Conservation (phyloP, 2,329 filamentous ascomycete species). For the Aspergillus felis region DNA sequence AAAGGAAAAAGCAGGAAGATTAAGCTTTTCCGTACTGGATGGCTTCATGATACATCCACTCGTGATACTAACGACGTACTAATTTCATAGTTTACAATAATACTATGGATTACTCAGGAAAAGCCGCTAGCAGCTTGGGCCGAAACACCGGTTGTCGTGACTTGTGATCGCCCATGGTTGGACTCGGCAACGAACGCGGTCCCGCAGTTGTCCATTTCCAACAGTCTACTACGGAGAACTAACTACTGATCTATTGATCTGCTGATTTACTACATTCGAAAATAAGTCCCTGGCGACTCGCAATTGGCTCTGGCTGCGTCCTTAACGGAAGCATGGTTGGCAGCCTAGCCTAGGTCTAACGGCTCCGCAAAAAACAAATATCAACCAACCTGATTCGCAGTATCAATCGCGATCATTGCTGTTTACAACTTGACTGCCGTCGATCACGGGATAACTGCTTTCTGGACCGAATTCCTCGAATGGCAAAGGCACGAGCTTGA, state of each 20-base stretch:
- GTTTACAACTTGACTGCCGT: neutral
- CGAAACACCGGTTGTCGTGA: slow-evolving; percentile 14
- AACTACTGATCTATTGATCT: neutral
- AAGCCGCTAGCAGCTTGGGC: slow-evolving; percentile 4
- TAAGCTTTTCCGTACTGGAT: neutral
- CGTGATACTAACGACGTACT: neutral
- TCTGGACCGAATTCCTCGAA: neutral
- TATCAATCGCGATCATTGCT: neutral
- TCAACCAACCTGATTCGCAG: neutral
- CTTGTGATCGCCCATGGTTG: slow-evolving; percentile 16
- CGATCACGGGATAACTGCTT: neutral
- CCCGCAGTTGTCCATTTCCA: slow-evolving; percentile 10
- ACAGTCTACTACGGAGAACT: neutral
- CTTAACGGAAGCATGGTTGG: neutral
- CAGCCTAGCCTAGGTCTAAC: neutral
- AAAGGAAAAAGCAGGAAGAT: neutral
- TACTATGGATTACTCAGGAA: neutral
- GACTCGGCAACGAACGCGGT: slow-evolving; percentile 6
- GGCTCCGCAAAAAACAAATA: neutral
- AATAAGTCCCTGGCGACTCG: neutral
- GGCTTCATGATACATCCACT: slow-evolving; percentile 6
- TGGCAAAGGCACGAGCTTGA: neutral
- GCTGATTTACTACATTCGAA: slow-evolving; percentile 2
- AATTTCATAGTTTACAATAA: neutral
- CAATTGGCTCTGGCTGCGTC: neutral